These are phyloP conservation scores for Phytophthora citrophthora DNA, from an alignment of 352 stramenopile species.

Conservation along the genomic window DNA sequence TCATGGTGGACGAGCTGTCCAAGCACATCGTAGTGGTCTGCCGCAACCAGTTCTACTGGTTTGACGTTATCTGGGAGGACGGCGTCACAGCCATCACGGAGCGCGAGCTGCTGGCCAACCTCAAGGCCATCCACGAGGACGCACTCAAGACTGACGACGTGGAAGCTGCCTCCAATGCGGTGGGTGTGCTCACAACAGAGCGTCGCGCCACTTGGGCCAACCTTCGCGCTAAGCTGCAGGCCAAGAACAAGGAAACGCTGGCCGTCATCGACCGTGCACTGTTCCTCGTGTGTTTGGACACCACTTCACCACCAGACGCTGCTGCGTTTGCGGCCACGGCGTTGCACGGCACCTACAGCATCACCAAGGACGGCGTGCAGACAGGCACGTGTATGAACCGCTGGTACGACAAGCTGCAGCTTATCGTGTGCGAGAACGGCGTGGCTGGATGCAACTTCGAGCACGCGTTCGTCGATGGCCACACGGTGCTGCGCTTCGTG, in stretches of 20 bases:
- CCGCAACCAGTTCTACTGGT: constrained; percentile 96
- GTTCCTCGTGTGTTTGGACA: constrained; percentile 96
- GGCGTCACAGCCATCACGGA: constrained; percentile 90
- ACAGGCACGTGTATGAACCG: constrained; percentile 96
- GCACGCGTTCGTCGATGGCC: constrained; percentile 96
- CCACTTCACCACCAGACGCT: constrained; percentile 82
- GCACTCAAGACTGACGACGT: constrained; percentile 69
- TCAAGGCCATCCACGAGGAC: constrained; percentile 91
- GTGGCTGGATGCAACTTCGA: constrained; percentile 97
- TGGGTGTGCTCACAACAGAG: constrained; percentile 94
- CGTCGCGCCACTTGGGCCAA: constrained; percentile 92
- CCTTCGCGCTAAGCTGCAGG: constrained; percentile 80
- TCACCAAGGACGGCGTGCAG: constrained; percentile 74
- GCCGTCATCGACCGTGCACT: constrained; percentile 92
- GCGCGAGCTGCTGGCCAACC: constrained; percentile 90
- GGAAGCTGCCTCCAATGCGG: constrained; percentile 60
- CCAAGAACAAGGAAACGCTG: constrained; percentile 81
- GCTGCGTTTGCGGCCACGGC: constrained; percentile 84
- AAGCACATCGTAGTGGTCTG: constrained; percentile 95
- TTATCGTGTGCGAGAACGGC: constrained; percentile 95
- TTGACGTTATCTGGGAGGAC: constrained; percentile 91
- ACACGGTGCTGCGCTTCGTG: constrained; percentile 94
- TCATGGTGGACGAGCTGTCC: constrained; percentile 82
- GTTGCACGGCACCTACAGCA: constrained; percentile 92
- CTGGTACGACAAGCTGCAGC: constrained; percentile 98